Evolutionary conservation across 306 rosid species (phyloP).

Genomic region (Malus domestica): ASM211411v1 NC_041801.1:4693501-4694000

Average conservation of each 20-base stretch:
- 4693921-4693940: conserved; percentile 31
- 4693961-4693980: conserved; percentile 25
- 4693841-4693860: conserved; percentile 17
- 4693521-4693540: neutral
- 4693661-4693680: too few species aligned
- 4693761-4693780: neutral
- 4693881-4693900: conserved; percentile 41
- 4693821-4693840: conserved; percentile 14
- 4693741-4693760: neutral
- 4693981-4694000: conserved; percentile 38
- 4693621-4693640: too few species aligned
- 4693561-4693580: neutral
- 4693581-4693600: too few species aligned
- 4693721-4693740: too few species aligned
- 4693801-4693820: neutral
- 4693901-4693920: conserved; percentile 10
- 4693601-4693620: too few species aligned
- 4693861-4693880: conserved; percentile 34
- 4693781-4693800: neutral
- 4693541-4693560: neutral
- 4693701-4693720: too few species aligned
- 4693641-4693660: too few species aligned
- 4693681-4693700: too few species aligned
- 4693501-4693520: too few species aligned
- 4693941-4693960: conserved; percentile 33